phyloP scores from a whole-genome alignment of 73 alveolate genomes.

The Uronychia binucleata region DNA sequence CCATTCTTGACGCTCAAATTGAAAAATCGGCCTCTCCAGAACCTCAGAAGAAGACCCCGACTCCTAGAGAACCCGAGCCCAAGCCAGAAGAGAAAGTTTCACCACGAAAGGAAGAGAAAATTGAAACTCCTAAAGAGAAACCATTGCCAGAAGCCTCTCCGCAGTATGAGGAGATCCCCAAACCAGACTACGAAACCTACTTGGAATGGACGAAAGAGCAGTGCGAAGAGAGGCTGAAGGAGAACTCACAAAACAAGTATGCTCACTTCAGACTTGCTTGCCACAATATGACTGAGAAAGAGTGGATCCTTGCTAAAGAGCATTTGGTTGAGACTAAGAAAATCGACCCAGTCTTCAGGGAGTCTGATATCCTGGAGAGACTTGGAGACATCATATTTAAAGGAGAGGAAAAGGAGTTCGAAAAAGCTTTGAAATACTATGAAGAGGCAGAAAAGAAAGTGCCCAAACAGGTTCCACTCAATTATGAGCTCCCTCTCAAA shows the following conservation, averaged over 20 bases:
- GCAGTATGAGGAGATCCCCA: slow-evolving; percentile 14
- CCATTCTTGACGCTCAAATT: background rate
- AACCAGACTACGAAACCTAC: slow-evolving; percentile 7
- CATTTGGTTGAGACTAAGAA: slow-evolving; percentile 3
- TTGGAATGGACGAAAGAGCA: slow-evolving; percentile 50
- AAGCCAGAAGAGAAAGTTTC: background rate
- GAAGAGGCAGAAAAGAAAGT: slow-evolving; percentile 35
- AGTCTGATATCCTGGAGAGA: slow-evolving; percentile 37
- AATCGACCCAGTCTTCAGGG: slow-evolving; percentile 27
- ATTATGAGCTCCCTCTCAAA: slow-evolving; percentile 62
- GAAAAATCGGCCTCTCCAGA: no score
- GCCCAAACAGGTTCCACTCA: slow-evolving; percentile 18
- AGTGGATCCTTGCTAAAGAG: slow-evolving; percentile 19
- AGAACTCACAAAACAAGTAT: slow-evolving; percentile 10
- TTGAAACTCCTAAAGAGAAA: background rate
- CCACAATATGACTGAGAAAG: slow-evolving; percentile 20
- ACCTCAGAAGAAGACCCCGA: no score
- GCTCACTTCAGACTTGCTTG: slow-evolving; percentile 50
- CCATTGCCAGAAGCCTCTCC: background rate
- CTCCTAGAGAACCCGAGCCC: background rate
- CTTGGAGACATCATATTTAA: slow-evolving; percentile 46
- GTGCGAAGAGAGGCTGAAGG: slow-evolving; percentile 35
- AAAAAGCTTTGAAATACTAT: slow-evolving; percentile 48
- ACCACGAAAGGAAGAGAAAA: background rate
- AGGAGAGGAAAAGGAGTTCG: slow-evolving; percentile 32